Percentiles rank a stretch among this genome's conserved stretches.
These are phyloP conservation scores for Pholiota adiposa DNA, from an alignment of 1,284 basidiomycete genomes.

Conservation along the genomic window DNA sequence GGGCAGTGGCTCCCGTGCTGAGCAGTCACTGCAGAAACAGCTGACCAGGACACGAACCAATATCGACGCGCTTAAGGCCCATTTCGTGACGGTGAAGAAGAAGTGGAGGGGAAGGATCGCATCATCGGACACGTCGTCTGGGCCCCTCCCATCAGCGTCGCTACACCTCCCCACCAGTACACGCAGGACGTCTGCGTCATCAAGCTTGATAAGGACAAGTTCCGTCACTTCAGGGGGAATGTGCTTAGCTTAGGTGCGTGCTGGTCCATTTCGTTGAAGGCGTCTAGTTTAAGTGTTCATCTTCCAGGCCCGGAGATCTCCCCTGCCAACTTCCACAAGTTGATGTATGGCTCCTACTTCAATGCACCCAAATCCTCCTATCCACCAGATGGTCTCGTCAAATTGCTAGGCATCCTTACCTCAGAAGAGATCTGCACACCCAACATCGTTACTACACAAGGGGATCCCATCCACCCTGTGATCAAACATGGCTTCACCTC, in stretches of 20 bases:
- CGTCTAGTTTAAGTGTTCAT: conserved; percentile 1
- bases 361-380: conserved; percentile 34
- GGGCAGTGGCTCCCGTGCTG: too few relatives aligned
- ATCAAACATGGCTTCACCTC: conserved; percentile 35
- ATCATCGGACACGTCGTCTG: conserved; percentile 40
- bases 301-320: conserved; percentile 31
- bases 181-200: conserved; percentile 41
- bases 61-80: conserved; percentile 31
- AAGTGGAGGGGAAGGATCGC: conserved; percentile 34
- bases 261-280: conserved; percentile 16
- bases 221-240: conserved; percentile 32
- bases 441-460: conserved; percentile 18
- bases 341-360: conserved; percentile 27
- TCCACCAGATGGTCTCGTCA: conserved; percentile 32
- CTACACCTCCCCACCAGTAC: conserved; percentile 19
- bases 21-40: too few relatives aligned
- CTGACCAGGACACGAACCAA: conserved; percentile 8
- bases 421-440: conserved; percentile 31
- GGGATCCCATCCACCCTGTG: conserved; percentile 32
- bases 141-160: conserved; percentile 30
- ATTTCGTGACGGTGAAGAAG: conserved; percentile 33
- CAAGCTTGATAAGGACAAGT: conserved; percentile 39
- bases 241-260: conserved; percentile 35
- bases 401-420: conserved; percentile 34
- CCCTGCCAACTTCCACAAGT: conserved; percentile 22